A percentile compares a stretch with the other conserved stretches of the same genome.
These are phyloP conservation scores for Rhizodiscina lignyota DNA, from an alignment of 495 filamentous ascomycete genomes.

Conservation along the genomic window DNA sequence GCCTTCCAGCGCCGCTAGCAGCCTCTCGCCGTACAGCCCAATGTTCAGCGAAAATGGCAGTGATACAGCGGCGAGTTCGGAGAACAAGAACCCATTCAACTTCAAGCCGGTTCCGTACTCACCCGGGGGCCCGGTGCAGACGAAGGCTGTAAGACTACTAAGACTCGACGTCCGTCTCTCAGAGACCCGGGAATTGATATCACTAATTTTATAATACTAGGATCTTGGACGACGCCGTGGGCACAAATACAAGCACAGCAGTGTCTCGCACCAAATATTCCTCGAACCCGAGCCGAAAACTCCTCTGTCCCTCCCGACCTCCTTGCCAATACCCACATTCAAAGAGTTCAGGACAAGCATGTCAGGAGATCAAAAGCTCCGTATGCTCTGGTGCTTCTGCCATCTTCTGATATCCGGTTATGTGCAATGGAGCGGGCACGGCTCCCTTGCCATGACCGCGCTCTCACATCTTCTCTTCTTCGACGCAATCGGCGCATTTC, in stretches of 20 bases:
- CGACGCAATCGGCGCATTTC: conserved; percentile 76
- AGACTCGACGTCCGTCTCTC: no score
- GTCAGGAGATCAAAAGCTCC: conserved; percentile 67
- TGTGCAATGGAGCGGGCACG: conserved; percentile 69
- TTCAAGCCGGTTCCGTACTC: conserved; percentile 55
- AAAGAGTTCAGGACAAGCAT: conserved; percentile 72
- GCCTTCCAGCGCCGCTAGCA: conserved; percentile 9
- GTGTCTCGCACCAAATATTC: conserved; percentile 92
- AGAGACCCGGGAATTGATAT: no score
- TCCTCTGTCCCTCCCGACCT: conserved; percentile 79
- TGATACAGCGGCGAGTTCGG: neutral
- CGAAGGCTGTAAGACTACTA: conserved; percentile 48
- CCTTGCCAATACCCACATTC: conserved; percentile 80
- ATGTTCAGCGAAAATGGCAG: neutral
- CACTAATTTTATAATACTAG: conserved; percentile 3
- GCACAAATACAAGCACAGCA: conserved; percentile 96
- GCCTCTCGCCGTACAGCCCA: conserved; percentile 8
- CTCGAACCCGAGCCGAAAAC: conserved; percentile 78
- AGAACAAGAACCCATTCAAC: conserved; percentile 60
- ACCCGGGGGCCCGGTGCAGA: conserved; percentile 53
- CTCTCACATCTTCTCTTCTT: conserved; percentile 88
- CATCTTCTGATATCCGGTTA: conserved; percentile 68
- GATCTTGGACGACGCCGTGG: conserved; percentile 82
- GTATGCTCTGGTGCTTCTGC: conserved; percentile 78
- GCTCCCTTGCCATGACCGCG: conserved; percentile 83